Evolutionary conservation across 2,329 filamentous ascomycete genomes (phyloP).

Genomic region (Dactylellina parvicollis): DNA sequence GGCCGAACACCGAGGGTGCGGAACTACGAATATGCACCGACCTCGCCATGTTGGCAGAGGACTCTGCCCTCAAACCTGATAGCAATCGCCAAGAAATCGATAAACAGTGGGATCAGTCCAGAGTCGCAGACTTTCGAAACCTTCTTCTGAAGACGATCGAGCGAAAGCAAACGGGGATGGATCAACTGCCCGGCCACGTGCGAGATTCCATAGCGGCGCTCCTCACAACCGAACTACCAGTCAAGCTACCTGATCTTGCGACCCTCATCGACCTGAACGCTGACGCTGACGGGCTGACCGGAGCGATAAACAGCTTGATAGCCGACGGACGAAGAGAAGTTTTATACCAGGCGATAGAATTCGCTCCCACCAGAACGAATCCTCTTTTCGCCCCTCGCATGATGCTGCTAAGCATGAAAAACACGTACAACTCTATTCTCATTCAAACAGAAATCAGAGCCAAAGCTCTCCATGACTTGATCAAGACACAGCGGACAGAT

Average conservation of each 20-base stretch:
- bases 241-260: background rate
- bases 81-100: background rate
- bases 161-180: background rate
- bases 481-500: background rate
- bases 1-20: background rate
- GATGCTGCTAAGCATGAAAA: background rate
- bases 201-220: slow-evolving; percentile 19
- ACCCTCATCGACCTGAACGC: background rate
- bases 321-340: background rate
- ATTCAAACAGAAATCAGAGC: background rate
- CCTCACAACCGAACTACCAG: slow-evolving; percentile 6
- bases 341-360: background rate
- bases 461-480: background rate
- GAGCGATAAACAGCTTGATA: background rate
- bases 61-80: background rate
- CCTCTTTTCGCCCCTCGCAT: background rate
- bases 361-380: background rate
- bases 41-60: background rate
- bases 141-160: background rate
- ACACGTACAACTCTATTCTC: background rate
- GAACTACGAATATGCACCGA: slow-evolving; percentile 15
- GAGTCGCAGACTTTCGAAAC: background rate
- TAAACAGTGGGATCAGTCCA: slow-evolving; percentile 6
- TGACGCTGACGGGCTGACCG: background rate
- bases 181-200: slow-evolving; percentile 25